A percentile compares a stretch with the other conserved stretches of the same genome.
These are phyloP conservation scores for Cichorium intybus DNA, from an alignment of 140 eudicot genomes.

Conservation along the genomic window DNA sequence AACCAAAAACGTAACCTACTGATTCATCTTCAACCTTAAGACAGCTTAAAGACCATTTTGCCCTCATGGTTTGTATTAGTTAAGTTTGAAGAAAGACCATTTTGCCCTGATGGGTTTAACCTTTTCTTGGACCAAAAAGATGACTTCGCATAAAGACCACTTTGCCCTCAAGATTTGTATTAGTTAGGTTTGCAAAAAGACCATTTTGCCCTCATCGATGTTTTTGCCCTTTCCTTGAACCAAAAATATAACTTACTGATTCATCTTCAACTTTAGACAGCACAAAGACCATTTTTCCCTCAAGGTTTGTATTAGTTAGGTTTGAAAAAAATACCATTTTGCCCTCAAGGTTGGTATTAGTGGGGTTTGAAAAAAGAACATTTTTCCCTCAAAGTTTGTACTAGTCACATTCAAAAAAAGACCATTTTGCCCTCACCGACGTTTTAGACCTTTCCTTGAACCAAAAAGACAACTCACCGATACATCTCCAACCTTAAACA, in stretches of 20 bases:
- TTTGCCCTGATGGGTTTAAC: no score
- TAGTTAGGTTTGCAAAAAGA: no score
- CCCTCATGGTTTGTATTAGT: no score
- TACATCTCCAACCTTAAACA: constrained; percentile 37
- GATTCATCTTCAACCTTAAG: constrained; percentile 21
- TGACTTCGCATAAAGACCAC: no score
- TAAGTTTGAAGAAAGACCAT: no score
- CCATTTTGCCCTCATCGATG: no score
- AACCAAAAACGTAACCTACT: constrained; percentile 26
- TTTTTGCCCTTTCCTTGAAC: background rate
- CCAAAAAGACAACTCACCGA: constrained; percentile 27
- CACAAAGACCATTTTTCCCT: constrained; percentile 34
- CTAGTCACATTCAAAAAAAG: background rate
- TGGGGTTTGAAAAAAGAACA: no score
- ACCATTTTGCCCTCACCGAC: background rate
- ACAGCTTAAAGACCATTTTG: constrained; percentile 56
- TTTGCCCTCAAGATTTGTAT: no score
- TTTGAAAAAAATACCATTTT: background rate
- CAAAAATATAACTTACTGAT: constrained; percentile 26
- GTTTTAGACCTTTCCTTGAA: background rate
- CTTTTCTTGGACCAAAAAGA: no score
- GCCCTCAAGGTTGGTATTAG: background rate
- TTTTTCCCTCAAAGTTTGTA: no score
- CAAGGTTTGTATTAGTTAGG: background rate
- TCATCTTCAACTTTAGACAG: constrained; percentile 40